These are phyloP conservation scores for Elongisporangium anandrum DNA, from an alignment of 352 stramenopile species.

Conservation along the genomic window DNA sequence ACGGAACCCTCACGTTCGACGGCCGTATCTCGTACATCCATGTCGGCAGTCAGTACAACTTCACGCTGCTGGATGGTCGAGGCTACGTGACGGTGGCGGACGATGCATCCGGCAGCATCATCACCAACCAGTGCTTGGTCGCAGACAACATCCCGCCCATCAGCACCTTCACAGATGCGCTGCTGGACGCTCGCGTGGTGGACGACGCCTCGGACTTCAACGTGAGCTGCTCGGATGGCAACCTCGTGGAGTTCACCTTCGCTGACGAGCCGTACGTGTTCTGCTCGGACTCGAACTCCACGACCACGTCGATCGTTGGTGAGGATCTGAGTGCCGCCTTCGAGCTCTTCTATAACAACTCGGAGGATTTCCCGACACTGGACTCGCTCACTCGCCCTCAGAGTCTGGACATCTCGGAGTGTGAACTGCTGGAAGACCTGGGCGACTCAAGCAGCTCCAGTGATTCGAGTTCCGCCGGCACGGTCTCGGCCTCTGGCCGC, in stretches of 20 bases:
- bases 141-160: conserved; percentile 12
- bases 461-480: not conserved
- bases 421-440: conserved; percentile 1
- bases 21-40: conserved; percentile 10
- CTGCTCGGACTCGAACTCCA: conserved; percentile 12
- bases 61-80: conserved; percentile 12
- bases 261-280: conserved; percentile 31
- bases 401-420: conserved; percentile 6
- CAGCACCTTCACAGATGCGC: conserved; percentile 7
- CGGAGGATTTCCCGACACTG: conserved; percentile 5
- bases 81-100: conserved; percentile 10
- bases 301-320: conserved; percentile 6
- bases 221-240: conserved; percentile 9
- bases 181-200: conserved; percentile 15
- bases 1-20: not conserved
- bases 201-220: conserved; percentile 14
- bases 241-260: conserved; percentile 31
- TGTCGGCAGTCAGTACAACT: conserved; percentile 11
- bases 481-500: not conserved
- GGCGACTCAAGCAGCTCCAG: too few relatives aligned
- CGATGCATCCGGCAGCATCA: conserved; percentile 1
- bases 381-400: conserved; percentile 7
- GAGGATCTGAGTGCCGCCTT: conserved; percentile 15
- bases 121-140: conserved; percentile 5
- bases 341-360: conserved; percentile 12